Base-by-base conservation (phyloP, 2,329 filamentous ascomycete species). In the Magnaporthiopsis poae region DNA sequence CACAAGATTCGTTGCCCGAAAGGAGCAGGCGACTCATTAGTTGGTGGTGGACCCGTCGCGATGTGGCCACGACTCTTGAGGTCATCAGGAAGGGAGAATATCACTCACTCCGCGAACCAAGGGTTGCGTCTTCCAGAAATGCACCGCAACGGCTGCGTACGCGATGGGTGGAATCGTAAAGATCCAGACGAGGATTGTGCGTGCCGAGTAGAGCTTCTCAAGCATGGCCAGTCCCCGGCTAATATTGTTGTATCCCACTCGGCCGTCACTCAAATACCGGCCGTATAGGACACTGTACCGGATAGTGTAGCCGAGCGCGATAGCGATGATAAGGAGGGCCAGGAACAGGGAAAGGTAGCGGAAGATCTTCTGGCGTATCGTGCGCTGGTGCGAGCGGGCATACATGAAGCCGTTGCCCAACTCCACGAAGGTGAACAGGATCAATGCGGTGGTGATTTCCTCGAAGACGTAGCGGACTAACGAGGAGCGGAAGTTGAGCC, bases 361-460 rank as follows among this genome's bases (percentile, higher is more conserved):
- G 8, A 70, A 18, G 11, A 21, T 27, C n/a, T 65, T 70, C n/a
- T 68, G 69, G 4, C 60, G 27, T 1, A 63, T 15, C 11, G 67
- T 66, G 3, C 60, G 63, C 11, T 62, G 60, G 39, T 64, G 59
- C 52, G 64, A 61, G 11, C 68, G 62, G 35, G 68, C 68, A 61
- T 69, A 68, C 39, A 72, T 60, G 65, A 73, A 72, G 56, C 73
- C 74, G 29, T 68, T 67, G 31, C 65, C 68, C 2, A 74, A 46
- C 67, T 72, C 71, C 63, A 71, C 66, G 1, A 73, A 67, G 12
- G 69, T 68, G 61, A 74, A 65, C 25, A 73, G 64, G 12, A 71
- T 63, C 4, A 71, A 18, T 35, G 70, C 63, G 36, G 68, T 36
- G 31, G 72, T 66, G 1, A 72, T 13, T 11, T 66, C 8, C 21